Evolutionary conservation across 2,329 filamentous ascomycete species (phyloP), one percentile per base, ranked within the genome.

Genomic region (Botrytis hyacinthi): DNA sequence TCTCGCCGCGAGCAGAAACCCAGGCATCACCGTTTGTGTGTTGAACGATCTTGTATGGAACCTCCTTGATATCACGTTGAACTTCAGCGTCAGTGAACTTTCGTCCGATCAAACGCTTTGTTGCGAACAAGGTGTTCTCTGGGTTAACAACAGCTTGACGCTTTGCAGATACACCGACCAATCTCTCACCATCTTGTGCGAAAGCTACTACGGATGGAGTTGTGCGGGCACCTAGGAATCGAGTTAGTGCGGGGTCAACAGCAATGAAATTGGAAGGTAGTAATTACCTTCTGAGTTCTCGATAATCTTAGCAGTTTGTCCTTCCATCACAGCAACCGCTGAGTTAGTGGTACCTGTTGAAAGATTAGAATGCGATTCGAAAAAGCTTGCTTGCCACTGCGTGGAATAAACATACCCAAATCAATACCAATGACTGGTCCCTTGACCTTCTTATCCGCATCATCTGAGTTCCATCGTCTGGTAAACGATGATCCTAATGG

Each of bases 371-470:
- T 76, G 62, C 74, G 65, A 73, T 71, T 74, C 16, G 1, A 35
- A 61, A 35, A 62, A 73, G 71, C 29, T 26, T 61, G 40, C 54
- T 37, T 73, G 54, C 57, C 40, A 71, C 65, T 29, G 40, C 67
- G 40, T 32, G 60, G 66, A 37, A 18, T 37, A 32, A 62, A 86
- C 89, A 82, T 88, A 91, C 95, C 95, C 82, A 98, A 86, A 89
- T 98, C 95, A 83, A 98, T 98, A 91, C 96, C 96, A 82, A 98
- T 98, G 84, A 98, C 95, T 81, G 93, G 86, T 82, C 96, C 96
- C 87, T 95, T 93, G 75, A 98, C 93, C 90, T 98, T 98, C 83
- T 89, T 88, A 74, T 86, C 86, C 81, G 89, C 89, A 78, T 92
- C 91, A 79, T 93, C 92, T 59, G 91, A 74, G 46, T 71, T 92